These are phyloP conservation scores for Leccinellum rugosiceps DNA, from an alignment of 768 basidiomycete species.

Conservation along the genomic window DNA sequence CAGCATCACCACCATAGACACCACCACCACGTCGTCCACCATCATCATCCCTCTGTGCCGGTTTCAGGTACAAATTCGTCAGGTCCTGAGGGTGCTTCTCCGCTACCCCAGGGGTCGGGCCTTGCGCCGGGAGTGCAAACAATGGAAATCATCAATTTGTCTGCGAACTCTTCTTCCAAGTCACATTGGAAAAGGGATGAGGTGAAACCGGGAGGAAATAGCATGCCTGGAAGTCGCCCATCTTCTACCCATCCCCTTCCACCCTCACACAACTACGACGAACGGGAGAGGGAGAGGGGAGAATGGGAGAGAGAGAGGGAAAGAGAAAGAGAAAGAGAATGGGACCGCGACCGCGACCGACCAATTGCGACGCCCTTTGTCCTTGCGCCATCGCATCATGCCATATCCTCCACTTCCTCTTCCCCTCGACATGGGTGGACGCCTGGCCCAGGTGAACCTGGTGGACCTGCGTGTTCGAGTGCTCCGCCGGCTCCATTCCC, in stretches of 20 bases:
- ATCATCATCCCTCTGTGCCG: slow-evolving; percentile 39
- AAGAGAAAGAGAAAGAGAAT: too few species aligned
- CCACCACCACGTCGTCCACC: slow-evolving; percentile 44
- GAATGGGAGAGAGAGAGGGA: slow-evolving; percentile 25
- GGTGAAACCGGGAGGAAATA: slow-evolving; percentile 21
- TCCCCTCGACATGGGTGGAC: slow-evolving; percentile 45
- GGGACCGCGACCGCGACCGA: too few species aligned
- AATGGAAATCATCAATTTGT: slow-evolving; percentile 51
- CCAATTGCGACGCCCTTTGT: slow-evolving; percentile 53
- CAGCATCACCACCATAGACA: slow-evolving; percentile 49
- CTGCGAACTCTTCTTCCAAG: slow-evolving; percentile 30
- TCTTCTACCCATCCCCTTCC: slow-evolving; percentile 37
- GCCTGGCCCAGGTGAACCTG: slow-evolving; percentile 20
- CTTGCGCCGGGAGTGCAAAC: slow-evolving; percentile 38
- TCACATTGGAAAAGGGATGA: slow-evolving; percentile 42
- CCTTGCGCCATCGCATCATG: slow-evolving; percentile 44
- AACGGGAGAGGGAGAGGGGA: slow-evolving; percentile 24
- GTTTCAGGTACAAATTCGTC: slow-evolving; percentile 24
- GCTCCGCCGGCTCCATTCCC: slow-evolving; percentile 29
- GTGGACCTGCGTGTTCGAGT: slow-evolving; percentile 25
- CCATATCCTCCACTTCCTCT: slow-evolving; percentile 32
- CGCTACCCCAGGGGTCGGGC: slow-evolving; percentile 37
- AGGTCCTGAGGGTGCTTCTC: slow-evolving; percentile 25
- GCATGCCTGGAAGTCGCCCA: slow-evolving; percentile 35
- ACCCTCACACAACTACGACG: slow-evolving; percentile 26